These are phyloP conservation scores for Haplosporangium gracile DNA, from an alignment of 192 early-diverging fungal genomes.

Conservation along the genomic window DNA sequence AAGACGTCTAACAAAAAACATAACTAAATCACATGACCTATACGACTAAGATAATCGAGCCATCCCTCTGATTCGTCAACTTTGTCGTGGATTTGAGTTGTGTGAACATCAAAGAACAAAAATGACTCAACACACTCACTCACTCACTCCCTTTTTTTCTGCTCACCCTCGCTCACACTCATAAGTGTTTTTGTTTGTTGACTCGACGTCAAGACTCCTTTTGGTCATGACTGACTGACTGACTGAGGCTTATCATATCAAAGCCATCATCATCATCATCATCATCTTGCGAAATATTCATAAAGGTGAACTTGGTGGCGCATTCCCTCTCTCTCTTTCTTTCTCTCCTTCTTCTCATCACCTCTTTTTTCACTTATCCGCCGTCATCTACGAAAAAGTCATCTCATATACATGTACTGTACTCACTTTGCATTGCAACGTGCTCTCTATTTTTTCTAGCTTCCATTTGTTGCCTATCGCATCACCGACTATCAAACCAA, in stretches of 20 bases:
- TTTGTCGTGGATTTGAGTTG: background rate
- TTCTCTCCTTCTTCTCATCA: background rate
- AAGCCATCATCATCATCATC: background rate
- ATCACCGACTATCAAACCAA: background rate
- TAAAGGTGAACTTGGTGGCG: background rate
- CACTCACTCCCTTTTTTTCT: background rate
- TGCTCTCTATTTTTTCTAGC: background rate
- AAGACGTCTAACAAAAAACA: background rate
- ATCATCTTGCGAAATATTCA: background rate
- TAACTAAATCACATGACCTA: background rate
- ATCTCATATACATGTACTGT: background rate
- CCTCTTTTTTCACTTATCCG: background rate
- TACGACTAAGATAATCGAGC: background rate
- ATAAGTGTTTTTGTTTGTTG: background rate
- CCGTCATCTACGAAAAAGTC: background rate
- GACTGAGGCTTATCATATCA: background rate
- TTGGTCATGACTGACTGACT: background rate
- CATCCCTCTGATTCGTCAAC: background rate
- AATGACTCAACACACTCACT: slow-evolving; percentile 9
- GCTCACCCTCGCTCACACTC: background rate
- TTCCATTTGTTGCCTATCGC: background rate
- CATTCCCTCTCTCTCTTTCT: background rate
- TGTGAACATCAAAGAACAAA: slow-evolving; percentile 3
- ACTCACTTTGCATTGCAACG: background rate
- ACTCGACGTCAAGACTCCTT: too few species aligned